Evolutionary conservation across 1,284 basidiomycete species (phyloP).

Genomic region (Phaffia rhodozyma): DNA sequence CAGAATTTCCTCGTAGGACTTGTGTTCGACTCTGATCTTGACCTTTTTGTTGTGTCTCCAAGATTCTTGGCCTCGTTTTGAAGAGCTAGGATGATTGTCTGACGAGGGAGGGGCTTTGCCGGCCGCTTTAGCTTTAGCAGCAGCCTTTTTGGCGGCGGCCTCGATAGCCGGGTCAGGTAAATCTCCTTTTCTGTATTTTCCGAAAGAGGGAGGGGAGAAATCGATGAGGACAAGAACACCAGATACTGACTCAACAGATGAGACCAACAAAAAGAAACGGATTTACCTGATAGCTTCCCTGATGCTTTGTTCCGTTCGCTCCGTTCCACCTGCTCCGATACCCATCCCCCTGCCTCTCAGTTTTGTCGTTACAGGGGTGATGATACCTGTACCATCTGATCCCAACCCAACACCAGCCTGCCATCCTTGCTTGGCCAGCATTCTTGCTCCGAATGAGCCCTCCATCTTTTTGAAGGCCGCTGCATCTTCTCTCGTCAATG

Average conservation of each 20-base stretch:
- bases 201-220: slow-evolving; percentile 22
- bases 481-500: slow-evolving; percentile 44
- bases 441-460: slow-evolving; percentile 63
- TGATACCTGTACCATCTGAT: slow-evolving; percentile 63
- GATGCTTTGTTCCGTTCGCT: slow-evolving; percentile 77
- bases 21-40: slow-evolving; percentile 76
- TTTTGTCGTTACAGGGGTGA: slow-evolving; percentile 75
- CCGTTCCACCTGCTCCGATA: slow-evolving; percentile 75
- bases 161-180: slow-evolving; percentile 36
- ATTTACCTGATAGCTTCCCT: slow-evolving; percentile 60
- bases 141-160: slow-evolving; percentile 41
- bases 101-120: slow-evolving; percentile 13
- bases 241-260: neutral
- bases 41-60: slow-evolving; percentile 58
- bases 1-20: slow-evolving; percentile 88
- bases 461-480: slow-evolving; percentile 67
- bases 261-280: neutral
- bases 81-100: slow-evolving; percentile 18
- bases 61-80: slow-evolving; percentile 18
- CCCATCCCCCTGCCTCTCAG: slow-evolving; percentile 66
- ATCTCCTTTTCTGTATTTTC: slow-evolving; percentile 39
- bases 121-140: slow-evolving; percentile 18
- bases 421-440: slow-evolving; percentile 95
- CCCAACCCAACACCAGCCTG: slow-evolving; percentile 70
- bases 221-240: neutral